These are phyloP conservation scores for Prunus kanzakura DNA, from an alignment of 306 rosid genomes.

Conservation along the genomic window DNA sequence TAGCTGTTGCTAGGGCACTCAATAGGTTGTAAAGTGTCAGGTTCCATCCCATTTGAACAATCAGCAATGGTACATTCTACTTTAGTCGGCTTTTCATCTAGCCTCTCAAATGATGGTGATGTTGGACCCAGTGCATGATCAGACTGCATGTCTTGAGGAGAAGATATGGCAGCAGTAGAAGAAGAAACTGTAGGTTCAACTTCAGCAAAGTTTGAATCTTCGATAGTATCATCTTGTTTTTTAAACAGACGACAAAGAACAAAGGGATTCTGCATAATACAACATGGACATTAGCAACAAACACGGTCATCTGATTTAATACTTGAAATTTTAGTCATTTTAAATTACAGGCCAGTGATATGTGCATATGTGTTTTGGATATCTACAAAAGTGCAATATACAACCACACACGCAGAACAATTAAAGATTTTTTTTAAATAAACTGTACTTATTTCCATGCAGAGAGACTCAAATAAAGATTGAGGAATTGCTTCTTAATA, in stretches of 20 bases:
- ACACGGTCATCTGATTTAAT: neutral
- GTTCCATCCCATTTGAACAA: constrained; percentile 40
- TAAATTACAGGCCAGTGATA: neutral
- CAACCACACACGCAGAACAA: neutral
- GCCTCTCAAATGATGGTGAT: constrained; percentile 43
- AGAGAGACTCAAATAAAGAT: neutral
- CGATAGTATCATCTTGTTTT: constrained; percentile 69
- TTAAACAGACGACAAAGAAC: constrained; percentile 88
- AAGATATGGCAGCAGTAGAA: constrained; percentile 37
- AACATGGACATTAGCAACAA: neutral
- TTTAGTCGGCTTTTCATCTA: constrained; percentile 31
- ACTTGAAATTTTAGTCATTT: neutral
- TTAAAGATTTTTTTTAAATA: neutral
- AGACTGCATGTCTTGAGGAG: constrained; percentile 54
- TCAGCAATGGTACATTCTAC: constrained; percentile 18
- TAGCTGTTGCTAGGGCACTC: constrained; percentile 33
- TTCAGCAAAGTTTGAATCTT: constrained; percentile 48
- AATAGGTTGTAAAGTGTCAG: constrained; percentile 36
- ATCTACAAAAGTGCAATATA: neutral
- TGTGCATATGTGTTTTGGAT: neutral
- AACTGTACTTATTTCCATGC: neutral
- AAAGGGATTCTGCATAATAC: constrained; percentile 57
- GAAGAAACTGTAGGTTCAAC: constrained; percentile 48
- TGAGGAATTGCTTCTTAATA: neutral
- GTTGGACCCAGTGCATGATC: constrained; percentile 35